Base-by-base conservation (phyloP, 495 filamentous ascomycete species). In the Hyaloscypha hepaticicola region DNA sequence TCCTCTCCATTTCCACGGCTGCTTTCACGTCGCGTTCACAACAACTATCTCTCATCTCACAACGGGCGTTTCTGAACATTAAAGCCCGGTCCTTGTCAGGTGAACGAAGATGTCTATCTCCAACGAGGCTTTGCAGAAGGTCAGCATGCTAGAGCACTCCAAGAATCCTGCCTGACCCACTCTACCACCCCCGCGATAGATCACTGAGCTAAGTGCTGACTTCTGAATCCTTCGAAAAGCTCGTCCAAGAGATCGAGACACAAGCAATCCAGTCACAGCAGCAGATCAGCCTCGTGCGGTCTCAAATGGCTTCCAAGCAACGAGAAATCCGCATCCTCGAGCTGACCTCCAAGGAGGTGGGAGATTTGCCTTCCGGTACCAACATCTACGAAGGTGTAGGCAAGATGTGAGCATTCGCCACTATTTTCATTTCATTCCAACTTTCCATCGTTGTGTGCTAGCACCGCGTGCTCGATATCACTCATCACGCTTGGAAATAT, bases 111-210 rank as follows among this genome's bases (percentile, higher is more conserved):
- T 99, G 95, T 96, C 95, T 67, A 94, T 99, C 70, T 89, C 94
- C 63, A 96, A 95, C 73, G 91, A 97, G 83, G 92, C 94, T 69
- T 80, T 98, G 65, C 90, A 96, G 76, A 97, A 97, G 88, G 95
- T 92, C 70, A 73, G 77, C 48, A 33, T 22, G 19, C 25, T 31
- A n/a, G n/a, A 6, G 50, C 6, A 45, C 38, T 16, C 0, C 50
- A 24, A 14, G 50, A 33, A 21, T n/a, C 8, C 27, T 57, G 22
- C 27, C 19, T 57, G 26, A 3, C 8, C 53, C 8, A 11, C 1
- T 57, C 55, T 41, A 12, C 27, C 21, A 19, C 45, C 26, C 25
- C 25, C 22, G 50, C 24, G 50, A 8, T 24, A 53, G 12, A 25
- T 53, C 50, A 53, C 14, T 9, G 7, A 24, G 9, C 16, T 25